Conservation (phyloP, 2,329 filamentous ascomycete species). For the Aspergillus glaucus region DNA sequence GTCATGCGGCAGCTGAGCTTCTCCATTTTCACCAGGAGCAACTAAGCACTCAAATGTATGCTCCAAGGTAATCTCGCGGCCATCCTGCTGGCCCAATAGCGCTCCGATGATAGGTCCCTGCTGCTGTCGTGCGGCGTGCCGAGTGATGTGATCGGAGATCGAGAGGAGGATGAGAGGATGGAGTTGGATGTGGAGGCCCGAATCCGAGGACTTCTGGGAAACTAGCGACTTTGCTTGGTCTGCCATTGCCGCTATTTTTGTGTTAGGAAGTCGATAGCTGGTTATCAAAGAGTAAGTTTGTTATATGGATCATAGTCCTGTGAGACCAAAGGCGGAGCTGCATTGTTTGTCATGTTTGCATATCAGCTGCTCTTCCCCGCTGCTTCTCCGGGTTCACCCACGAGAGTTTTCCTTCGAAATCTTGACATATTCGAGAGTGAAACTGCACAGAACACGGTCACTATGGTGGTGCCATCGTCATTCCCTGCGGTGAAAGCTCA, state of each 20-base stretch:
- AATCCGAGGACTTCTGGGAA: slow-evolving; percentile 64
- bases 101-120: slow-evolving; percentile 74
- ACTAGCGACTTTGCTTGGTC: slow-evolving; percentile 52
- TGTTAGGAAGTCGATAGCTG: neutral
- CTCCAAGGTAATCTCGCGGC: slow-evolving; percentile 83
- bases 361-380: slow-evolving; percentile 18
- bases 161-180: slow-evolving; percentile 93
- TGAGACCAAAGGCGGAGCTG: slow-evolving; percentile 10
- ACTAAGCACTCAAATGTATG: slow-evolving; percentile 82
- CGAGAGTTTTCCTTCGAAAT: neutral
- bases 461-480: slow-evolving; percentile 30
- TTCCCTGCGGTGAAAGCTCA: slow-evolving; percentile 35
- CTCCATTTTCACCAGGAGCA: slow-evolving; percentile 44
- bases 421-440: neutral
- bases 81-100: slow-evolving; percentile 86
- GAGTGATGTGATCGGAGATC: slow-evolving; percentile 93
- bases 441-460: neutral
- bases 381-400: neutral
- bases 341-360: slow-evolving; percentile 28
- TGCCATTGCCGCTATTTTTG: slow-evolving; percentile 40
- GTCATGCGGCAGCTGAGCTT: slow-evolving; percentile 56
- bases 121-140: slow-evolving; percentile 73
- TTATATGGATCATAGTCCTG: neutral
- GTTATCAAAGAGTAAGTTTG: slow-evolving; percentile 1
- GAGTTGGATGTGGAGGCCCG: slow-evolving; percentile 70